Evolutionary conservation across 129 eudicot species (phyloP).

Genomic region (Cynara cardunculus): DNA sequence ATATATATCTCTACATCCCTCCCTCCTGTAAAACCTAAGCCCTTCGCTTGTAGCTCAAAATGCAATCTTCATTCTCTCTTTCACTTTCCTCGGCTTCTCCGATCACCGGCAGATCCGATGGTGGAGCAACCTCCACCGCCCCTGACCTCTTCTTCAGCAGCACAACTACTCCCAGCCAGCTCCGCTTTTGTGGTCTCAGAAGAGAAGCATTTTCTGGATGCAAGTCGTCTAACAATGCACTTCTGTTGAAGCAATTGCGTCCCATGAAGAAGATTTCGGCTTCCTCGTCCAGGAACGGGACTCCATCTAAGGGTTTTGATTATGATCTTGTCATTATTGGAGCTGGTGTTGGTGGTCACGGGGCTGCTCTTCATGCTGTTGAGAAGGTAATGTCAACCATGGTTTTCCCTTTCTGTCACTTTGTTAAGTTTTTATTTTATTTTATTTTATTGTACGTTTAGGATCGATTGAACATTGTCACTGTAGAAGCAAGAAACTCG

Average conservation of each 20-base stretch:
- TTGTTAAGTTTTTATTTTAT: background rate
- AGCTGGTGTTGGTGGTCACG: constrained; percentile 99
- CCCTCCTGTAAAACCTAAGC: constrained; percentile 5
- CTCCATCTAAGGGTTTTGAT: constrained; percentile 54
- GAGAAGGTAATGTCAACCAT: constrained; percentile 56
- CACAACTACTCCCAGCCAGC: constrained; percentile 37
- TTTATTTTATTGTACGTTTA: background rate
- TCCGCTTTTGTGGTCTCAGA: constrained; percentile 83
- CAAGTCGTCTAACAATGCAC: constrained; percentile 25
- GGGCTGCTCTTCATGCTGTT: constrained; percentile 99
- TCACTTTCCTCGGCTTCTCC: constrained; percentile 55
- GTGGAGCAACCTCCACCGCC: constrained; percentile 20
- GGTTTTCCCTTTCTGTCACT: background rate
- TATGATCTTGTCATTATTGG: constrained; percentile 94
- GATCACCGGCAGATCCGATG: constrained; percentile 35
- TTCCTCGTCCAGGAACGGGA: constrained; percentile 52
- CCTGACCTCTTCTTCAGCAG: constrained; percentile 13
- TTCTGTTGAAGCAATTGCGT: constrained; percentile 29
- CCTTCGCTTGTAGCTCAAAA: constrained; percentile 11
- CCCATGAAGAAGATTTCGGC: constrained; percentile 33
- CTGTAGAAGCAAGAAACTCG: background rate
- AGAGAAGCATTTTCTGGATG: constrained; percentile 42
- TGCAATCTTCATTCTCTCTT: constrained; percentile 64
- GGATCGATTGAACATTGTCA: background rate
- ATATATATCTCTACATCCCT: background rate